Conservation (phyloP, 345 rosid genomes). For the Microcos paniculata region DNA sequence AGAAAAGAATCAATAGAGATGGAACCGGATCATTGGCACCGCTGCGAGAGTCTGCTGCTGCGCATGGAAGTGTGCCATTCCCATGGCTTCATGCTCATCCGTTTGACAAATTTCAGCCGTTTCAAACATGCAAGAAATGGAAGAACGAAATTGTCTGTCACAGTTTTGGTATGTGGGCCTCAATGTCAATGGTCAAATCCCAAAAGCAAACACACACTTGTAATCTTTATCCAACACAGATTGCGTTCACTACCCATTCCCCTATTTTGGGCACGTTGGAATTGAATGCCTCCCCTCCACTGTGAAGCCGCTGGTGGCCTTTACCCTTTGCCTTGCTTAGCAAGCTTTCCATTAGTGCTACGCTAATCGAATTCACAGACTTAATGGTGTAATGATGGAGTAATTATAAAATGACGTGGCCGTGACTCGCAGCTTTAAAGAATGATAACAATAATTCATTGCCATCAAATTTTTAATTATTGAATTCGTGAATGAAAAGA, state of each 20-base stretch:
- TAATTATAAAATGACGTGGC: background rate
- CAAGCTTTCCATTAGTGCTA: no score
- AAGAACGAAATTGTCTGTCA: background rate
- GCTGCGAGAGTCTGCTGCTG: no score
- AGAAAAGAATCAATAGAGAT: no score
- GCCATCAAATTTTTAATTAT: background rate
- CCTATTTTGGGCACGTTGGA: background rate
- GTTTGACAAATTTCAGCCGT: background rate
- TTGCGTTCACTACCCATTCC: background rate
- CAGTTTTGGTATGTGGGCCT: background rate
- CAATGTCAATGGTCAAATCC: no score
- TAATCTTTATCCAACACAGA: slow-evolving; percentile 1
- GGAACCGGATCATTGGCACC: background rate
- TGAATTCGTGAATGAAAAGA: background rate
- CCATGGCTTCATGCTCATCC: background rate
- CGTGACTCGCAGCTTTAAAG: background rate
- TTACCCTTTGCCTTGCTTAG: background rate
- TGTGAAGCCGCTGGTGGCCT: background rate
- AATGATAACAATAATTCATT: no score
- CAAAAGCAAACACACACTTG: background rate
- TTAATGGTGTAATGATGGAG: background rate
- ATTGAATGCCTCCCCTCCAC: background rate
- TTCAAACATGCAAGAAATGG: background rate
- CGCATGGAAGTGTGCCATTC: background rate
- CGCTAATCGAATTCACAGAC: no score